Conservation (phyloP, 495 filamentous ascomycete species). For the Gamarada debralockiae region DNA sequence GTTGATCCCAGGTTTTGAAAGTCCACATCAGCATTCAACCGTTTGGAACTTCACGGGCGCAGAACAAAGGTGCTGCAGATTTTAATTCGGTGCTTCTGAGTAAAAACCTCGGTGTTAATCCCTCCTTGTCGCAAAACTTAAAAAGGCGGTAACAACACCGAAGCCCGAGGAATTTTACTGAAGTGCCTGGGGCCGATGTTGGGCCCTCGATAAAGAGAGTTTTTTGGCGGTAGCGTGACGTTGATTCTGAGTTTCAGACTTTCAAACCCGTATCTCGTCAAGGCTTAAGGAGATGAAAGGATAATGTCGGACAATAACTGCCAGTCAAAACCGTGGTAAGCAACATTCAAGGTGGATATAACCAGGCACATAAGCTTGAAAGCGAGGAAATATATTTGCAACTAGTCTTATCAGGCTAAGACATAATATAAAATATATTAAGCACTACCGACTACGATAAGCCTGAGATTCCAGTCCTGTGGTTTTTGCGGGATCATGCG, state of each 20-base stretch:
- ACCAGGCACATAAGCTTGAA: slow-evolving; percentile 4
- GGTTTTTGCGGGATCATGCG: too few relatives aligned
- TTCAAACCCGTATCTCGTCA: not conserved
- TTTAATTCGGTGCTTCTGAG: too few relatives aligned
- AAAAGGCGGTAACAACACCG: too few relatives aligned
- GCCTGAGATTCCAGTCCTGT: slow-evolving; percentile 1
- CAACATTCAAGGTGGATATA: not conserved
- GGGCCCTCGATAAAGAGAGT: too few relatives aligned
- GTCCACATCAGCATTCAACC: too few relatives aligned
- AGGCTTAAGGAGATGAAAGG: slow-evolving; percentile 5
- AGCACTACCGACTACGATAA: slow-evolving; percentile 10
- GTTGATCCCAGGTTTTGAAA: too few relatives aligned
- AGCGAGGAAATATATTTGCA: slow-evolving; percentile 1
- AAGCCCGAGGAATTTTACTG: too few relatives aligned
- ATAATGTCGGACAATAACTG: slow-evolving; percentile 8
- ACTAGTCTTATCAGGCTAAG: slow-evolving; percentile 13
- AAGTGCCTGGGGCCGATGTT: too few relatives aligned
- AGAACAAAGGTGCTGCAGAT: too few relatives aligned
- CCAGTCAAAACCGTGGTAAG: not conserved
- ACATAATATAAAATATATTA: slow-evolving; percentile 14
- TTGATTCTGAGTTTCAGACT: slow-evolving; percentile 15
- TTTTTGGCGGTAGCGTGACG: slow-evolving; percentile 7
- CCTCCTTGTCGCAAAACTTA: too few relatives aligned
- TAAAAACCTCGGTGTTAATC: too few relatives aligned
- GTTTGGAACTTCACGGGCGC: too few relatives aligned